Conservation (phyloP, 78 protist genomes). For the Corallochytrium limacisporum region DNA sequence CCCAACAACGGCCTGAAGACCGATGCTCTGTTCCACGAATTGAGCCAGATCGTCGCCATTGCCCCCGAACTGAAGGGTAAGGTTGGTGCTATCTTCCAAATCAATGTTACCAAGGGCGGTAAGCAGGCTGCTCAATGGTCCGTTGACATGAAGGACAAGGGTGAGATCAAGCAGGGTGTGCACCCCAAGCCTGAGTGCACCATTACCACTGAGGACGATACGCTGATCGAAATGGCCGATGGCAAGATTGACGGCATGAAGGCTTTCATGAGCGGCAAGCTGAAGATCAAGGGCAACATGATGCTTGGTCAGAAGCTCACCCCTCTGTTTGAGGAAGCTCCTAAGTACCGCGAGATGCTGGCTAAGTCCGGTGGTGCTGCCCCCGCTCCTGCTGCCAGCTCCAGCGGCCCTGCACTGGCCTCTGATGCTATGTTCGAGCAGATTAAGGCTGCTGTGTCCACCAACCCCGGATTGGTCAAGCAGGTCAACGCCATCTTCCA, state of each 20-base stretch:
- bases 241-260: neutral
- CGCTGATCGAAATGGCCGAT: neutral
- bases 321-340: too few species aligned
- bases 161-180: too few species aligned
- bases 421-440: neutral
- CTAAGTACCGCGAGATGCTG: too few species aligned
- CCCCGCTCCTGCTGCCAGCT: too few species aligned
- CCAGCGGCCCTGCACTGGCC: too few species aligned
- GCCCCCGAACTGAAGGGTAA: neutral
- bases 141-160: too few species aligned
- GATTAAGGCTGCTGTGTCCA: neutral
- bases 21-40: too few species aligned
- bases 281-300: neutral
- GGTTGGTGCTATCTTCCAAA: neutral
- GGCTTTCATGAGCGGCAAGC: slow-evolving; percentile 7
- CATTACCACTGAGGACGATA: neutral
- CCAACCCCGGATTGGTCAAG: neutral
- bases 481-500: slow-evolving; percentile 1
- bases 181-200: slow-evolving; percentile 6
- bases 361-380: too few species aligned
- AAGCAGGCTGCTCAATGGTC: slow-evolving; percentile 4
- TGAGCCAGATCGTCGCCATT: too few species aligned
- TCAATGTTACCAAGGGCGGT: slow-evolving; percentile 1
- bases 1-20: too few species aligned
- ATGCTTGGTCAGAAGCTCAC: neutral